Conservation (phyloP, 2,329 filamentous ascomycete genomes). For the Monilinia fructigena region DNA sequence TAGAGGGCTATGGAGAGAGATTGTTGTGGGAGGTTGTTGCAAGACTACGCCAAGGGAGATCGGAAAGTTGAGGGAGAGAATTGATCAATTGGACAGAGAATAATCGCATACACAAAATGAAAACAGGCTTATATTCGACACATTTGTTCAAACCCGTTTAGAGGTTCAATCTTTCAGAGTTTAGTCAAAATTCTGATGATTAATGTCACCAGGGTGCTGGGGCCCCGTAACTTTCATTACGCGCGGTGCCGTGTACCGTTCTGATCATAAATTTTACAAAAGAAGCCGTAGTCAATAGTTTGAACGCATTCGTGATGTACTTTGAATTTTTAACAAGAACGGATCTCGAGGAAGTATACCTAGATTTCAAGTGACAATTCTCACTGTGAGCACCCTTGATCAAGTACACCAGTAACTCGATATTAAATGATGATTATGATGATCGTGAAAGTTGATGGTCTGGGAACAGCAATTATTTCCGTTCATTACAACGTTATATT, state of each 20-base stretch:
- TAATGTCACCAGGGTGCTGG: background rate
- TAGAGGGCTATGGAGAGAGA: slow-evolving; percentile 36
- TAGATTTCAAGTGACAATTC: too few species aligned
- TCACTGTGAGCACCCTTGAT: too few species aligned
- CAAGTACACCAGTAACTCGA: background rate
- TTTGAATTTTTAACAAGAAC: too few species aligned
- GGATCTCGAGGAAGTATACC: too few species aligned
- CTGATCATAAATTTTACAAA: too few species aligned
- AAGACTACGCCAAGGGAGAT: slow-evolving; percentile 43
- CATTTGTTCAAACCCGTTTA: background rate
- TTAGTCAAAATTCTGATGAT: background rate
- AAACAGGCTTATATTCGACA: background rate
- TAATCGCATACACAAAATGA: background rate
- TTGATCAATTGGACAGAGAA: slow-evolving; percentile 28
- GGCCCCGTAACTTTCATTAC: too few species aligned
- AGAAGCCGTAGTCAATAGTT: too few species aligned
- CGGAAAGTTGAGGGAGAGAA: slow-evolving; percentile 32
- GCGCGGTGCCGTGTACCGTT: too few species aligned
- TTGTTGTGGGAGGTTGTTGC: slow-evolving; percentile 49
- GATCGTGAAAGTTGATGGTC: background rate
- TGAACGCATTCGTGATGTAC: too few species aligned
- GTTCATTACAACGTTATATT: too few species aligned
- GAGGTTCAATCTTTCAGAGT: background rate
- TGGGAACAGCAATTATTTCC: background rate
- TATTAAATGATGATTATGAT: background rate